A percentile compares a stretch with the other conserved stretches of the same genome.
These are phyloP conservation scores for Botryosphaeria dothidea DNA, from an alignment of 2,329 filamentous ascomycete genomes.

Conservation along the genomic window DNA sequence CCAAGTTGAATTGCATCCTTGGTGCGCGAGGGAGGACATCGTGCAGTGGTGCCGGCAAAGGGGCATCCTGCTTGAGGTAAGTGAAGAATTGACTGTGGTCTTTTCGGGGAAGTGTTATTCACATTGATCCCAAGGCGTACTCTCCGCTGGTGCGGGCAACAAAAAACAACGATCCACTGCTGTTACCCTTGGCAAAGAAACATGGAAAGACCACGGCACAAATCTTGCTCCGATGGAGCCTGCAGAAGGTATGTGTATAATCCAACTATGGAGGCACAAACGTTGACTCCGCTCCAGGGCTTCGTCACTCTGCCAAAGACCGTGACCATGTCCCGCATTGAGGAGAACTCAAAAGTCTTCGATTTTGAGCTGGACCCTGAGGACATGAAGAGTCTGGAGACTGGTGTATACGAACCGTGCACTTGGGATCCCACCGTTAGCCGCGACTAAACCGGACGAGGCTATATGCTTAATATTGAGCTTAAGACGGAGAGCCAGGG, in stretches of 20 bases:
- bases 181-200: conserved; percentile 56
- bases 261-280: background rate
- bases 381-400: conserved; percentile 59
- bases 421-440: conserved; percentile 59
- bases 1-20: conserved; percentile 84
- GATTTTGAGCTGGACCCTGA: conserved; percentile 61
- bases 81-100: background rate
- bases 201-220: conserved; percentile 60
- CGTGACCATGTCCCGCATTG: conserved; percentile 59
- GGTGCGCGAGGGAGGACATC: conserved; percentile 79
- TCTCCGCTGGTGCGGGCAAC: conserved; percentile 46
- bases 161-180: conserved; percentile 54
- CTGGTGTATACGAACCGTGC: conserved; percentile 57
- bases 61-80: conserved; percentile 45
- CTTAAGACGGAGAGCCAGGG: background rate
- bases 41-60: conserved; percentile 70
- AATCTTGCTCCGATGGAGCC: conserved; percentile 58
- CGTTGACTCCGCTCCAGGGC: conserved; percentile 40
- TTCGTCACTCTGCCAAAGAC: conserved; percentile 66
- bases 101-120: background rate
- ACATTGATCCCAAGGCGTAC: conserved; percentile 42
- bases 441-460: conserved; percentile 27
- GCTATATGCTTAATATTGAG: background rate
- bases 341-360: conserved; percentile 61
- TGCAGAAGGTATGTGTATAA: conserved; percentile 52